Conservation (phyloP, 2,329 filamentous ascomycete species). For the Aschersonia sp. region DNA sequence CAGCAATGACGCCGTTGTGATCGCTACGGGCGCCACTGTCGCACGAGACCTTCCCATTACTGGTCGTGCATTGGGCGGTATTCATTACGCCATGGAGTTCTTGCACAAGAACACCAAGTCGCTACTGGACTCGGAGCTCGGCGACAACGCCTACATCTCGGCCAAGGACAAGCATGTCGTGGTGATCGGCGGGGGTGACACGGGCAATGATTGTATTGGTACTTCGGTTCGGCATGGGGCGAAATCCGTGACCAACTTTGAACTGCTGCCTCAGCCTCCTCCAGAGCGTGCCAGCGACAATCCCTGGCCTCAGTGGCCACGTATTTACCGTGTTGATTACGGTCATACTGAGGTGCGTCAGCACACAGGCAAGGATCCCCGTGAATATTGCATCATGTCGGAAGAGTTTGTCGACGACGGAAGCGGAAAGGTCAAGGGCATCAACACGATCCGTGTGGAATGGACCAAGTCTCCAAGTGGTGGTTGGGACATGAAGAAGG, state of each 20-base stretch:
- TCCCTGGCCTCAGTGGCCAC: constrained; percentile 97
- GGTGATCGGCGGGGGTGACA: constrained; percentile 95
- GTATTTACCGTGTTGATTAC: constrained; percentile 97
- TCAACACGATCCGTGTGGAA: constrained; percentile 90
- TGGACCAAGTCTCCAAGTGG: constrained; percentile 84
- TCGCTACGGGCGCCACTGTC: constrained; percentile 86
- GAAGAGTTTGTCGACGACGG: constrained; percentile 92
- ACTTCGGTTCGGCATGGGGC: constrained; percentile 91
- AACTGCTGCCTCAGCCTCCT: constrained; percentile 84
- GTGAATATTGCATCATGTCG: constrained; percentile 97
- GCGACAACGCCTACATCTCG: constrained; percentile 76
- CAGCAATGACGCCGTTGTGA: constrained; percentile 69
- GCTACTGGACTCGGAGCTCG: constrained; percentile 77
- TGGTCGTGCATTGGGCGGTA: constrained; percentile 73
- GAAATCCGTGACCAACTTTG: constrained; percentile 93
- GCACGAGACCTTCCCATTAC: constrained; percentile 86
- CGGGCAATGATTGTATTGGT: constrained; percentile 95
- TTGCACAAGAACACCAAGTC: constrained; percentile 97
- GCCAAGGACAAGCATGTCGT: constrained; percentile 93
- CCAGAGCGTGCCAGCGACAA: constrained; percentile 85
- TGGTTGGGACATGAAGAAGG: constrained; percentile 98
- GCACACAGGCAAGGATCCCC: constrained; percentile 89
- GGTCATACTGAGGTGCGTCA: constrained; percentile 92
- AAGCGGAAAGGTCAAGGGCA: constrained; percentile 77
- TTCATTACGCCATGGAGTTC: constrained; percentile 97